phyloP scores from a whole-genome alignment of 495 filamentous ascomycete genomes.

The Bombardia bombarda region DNA sequence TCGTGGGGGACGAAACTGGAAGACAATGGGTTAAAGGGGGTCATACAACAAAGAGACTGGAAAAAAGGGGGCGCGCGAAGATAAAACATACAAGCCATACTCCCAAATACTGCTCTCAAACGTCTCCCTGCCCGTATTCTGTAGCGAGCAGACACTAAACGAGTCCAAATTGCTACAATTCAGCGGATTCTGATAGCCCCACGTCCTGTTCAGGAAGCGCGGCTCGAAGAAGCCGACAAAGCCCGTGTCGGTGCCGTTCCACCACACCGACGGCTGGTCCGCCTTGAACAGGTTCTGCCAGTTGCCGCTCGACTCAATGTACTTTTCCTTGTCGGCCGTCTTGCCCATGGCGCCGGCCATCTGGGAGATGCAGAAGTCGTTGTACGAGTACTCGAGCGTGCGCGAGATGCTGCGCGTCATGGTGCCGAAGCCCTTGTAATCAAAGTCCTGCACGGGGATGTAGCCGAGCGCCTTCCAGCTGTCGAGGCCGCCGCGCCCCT shows the following conservation, averaged over 20 bases:
- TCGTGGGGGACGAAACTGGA: conserved; percentile 60
- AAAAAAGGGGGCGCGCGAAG: conserved; percentile 10
- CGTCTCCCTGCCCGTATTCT: conserved; percentile 54
- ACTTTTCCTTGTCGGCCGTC: conserved; percentile 50
- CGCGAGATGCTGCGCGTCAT: conserved; percentile 64
- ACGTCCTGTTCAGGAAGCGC: conserved; percentile 56
- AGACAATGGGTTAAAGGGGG: neutral
- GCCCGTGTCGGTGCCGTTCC: conserved; percentile 50
- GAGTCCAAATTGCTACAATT: conserved; percentile 51
- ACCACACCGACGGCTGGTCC: conserved; percentile 49
- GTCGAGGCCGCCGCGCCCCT: conserved; percentile 61
- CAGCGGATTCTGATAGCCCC: conserved; percentile 62
- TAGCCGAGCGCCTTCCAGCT: conserved; percentile 63
- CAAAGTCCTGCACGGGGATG: conserved; percentile 61
- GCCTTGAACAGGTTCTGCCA: conserved; percentile 63
- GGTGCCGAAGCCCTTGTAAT: conserved; percentile 58
- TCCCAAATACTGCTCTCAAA: conserved; percentile 68
- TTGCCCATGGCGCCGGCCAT: conserved; percentile 51
- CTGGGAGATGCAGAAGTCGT: conserved; percentile 66
- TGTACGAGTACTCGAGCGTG: conserved; percentile 71
- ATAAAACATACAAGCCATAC: conserved; percentile 49
- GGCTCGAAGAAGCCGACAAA: conserved; percentile 67
- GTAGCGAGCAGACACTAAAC: conserved; percentile 51
- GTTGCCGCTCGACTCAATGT: conserved; percentile 51
- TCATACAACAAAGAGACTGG: no score